Percentiles rank a stretch among this genome's conserved stretches.
Conservation (phyloP, 2,329 filamentous ascomycete species). For the Alternaria sp. region DNA sequence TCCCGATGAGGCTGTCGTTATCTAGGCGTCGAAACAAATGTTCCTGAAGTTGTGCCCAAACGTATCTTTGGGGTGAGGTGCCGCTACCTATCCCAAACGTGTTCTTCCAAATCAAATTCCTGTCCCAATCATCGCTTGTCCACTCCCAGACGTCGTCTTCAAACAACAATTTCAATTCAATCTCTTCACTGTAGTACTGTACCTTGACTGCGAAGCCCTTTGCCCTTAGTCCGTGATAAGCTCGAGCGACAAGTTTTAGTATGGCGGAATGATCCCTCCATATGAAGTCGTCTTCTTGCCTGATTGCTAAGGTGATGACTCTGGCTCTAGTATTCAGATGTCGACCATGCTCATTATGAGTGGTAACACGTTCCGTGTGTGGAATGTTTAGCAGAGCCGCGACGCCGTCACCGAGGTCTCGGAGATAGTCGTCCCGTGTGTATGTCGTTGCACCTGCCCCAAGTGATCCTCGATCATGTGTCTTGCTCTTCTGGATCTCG, state of each 20-base stretch:
- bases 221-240: conserved; percentile 7
- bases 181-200: conserved; percentile 11
- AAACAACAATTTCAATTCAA: conserved; percentile 7
- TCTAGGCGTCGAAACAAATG: neutral
- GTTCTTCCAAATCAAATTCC: conserved; percentile 8
- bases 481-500: neutral
- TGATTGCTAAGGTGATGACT: conserved; percentile 5
- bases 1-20: neutral
- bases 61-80: neutral
- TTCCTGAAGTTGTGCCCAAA: conserved; percentile 4
- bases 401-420: neutral
- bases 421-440: neutral
- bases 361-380: conserved; percentile 3
- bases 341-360: neutral
- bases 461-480: neutral
- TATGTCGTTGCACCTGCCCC: neutral
- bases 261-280: neutral
- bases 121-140: conserved; percentile 12
- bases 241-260: conserved; percentile 4
- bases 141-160: conserved; percentile 14
- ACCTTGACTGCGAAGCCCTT: conserved; percentile 15
- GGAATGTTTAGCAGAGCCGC: conserved; percentile 6
- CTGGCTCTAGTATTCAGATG: neutral
- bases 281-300: conserved; percentile 6
- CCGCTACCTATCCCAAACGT: neutral